phyloP scores from a whole-genome alignment of 2,329 filamentous ascomycete species.

The Monosporascus cannonballus region DNA sequence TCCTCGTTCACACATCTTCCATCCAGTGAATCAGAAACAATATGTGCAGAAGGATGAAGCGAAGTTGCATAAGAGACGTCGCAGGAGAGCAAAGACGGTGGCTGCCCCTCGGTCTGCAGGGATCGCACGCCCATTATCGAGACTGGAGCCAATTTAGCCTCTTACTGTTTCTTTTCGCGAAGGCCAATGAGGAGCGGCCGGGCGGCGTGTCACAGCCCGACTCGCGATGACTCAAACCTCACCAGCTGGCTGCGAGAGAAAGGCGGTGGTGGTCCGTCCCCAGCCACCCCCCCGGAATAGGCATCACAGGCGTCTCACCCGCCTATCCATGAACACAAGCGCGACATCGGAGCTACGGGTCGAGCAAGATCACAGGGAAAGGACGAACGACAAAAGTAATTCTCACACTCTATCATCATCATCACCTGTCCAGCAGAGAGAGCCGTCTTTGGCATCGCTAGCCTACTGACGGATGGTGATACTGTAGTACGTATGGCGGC shows the following conservation, averaged over 20 bases:
- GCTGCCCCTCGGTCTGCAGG: too few species aligned
- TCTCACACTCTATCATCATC: neutral
- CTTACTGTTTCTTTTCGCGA: neutral
- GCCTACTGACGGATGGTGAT: too few species aligned
- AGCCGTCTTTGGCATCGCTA: too few species aligned
- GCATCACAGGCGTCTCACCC: neutral
- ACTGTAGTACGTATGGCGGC: too few species aligned
- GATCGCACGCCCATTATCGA: neutral
- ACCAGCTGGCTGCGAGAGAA: neutral
- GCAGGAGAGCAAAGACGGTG: too few species aligned
- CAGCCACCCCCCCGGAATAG: neutral
- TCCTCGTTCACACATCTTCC: too few species aligned
- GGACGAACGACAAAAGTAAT: neutral
- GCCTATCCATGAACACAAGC: neutral
- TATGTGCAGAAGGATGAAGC: too few species aligned
- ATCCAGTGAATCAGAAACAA: too few species aligned
- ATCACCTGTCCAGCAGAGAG: too few species aligned
- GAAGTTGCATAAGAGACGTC: too few species aligned
- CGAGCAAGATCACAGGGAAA: neutral
- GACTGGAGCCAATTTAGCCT: neutral
- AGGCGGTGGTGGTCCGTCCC: neutral
- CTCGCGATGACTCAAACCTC: neutral
- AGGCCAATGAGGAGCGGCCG: neutral
- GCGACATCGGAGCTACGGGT: neutral
- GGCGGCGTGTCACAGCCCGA: neutral